Percentiles rank a stretch among this genome's conserved stretches.
These are phyloP conservation scores for Vishniacozyma victoriae DNA, from an alignment of 768 basidiomycete species.

Conservation along the genomic window DNA sequence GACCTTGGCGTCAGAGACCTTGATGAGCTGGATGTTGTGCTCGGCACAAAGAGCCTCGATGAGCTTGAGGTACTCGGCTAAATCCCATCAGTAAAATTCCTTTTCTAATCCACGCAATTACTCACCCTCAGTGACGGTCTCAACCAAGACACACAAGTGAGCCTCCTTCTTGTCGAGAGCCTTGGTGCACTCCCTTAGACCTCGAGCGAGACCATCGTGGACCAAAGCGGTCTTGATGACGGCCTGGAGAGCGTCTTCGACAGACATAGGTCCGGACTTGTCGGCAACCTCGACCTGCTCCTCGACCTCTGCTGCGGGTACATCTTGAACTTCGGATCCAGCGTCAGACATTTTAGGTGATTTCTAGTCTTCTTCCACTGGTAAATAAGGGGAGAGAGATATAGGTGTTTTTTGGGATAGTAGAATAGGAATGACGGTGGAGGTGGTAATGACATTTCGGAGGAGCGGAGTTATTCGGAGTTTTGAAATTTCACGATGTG, in stretches of 20 bases:
- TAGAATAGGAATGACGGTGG: slow-evolving; percentile 8
- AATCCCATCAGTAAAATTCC: neutral
- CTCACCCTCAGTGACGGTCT: slow-evolving; percentile 83
- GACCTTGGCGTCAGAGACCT: slow-evolving; percentile 94
- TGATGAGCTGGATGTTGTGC: slow-evolving; percentile 99
- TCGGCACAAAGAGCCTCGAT: slow-evolving; percentile 98
- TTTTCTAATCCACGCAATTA: neutral
- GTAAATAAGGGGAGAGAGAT: neutral
- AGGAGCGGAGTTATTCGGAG: too few species aligned
- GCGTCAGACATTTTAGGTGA: slow-evolving; percentile 46
- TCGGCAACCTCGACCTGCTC: slow-evolving; percentile 81
- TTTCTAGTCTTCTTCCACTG: slow-evolving; percentile 43
- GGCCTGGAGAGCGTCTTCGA: slow-evolving; percentile 83
- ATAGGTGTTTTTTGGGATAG: slow-evolving; percentile 1
- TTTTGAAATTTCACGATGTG: too few species aligned
- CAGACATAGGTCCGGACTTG: slow-evolving; percentile 81
- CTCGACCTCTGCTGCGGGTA: slow-evolving; percentile 49
- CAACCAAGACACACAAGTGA: slow-evolving; percentile 96
- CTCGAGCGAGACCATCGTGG: slow-evolving; percentile 96
- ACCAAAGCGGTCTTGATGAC: slow-evolving; percentile 98
- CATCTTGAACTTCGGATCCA: slow-evolving; percentile 47
- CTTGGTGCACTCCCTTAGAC: slow-evolving; percentile 95
- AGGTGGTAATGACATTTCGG: neutral
- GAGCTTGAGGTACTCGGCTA: slow-evolving; percentile 98
- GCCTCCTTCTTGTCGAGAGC: slow-evolving; percentile 98